Conservation (phyloP, 139 green algal species). For the Trebouxia sp. region DNA sequence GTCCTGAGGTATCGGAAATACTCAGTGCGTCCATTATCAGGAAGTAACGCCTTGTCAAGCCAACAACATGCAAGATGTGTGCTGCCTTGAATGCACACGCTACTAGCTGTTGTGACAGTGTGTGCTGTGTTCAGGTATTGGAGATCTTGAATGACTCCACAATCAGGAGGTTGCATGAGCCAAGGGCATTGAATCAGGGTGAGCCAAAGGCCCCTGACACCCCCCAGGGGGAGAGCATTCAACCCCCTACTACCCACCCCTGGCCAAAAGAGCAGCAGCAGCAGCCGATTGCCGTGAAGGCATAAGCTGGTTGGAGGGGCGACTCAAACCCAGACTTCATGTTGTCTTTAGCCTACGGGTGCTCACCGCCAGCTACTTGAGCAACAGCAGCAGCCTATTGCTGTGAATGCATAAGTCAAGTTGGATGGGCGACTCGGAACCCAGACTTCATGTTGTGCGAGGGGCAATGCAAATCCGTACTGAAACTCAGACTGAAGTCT, state of each 20-base stretch:
- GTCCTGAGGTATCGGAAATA: no score
- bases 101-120: not conserved
- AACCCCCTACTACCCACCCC: not conserved
- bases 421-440: no score
- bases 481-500: no score
- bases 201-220: slow-evolving; percentile 22
- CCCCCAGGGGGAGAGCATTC: not conserved
- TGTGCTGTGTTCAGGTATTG: slow-evolving; percentile 59
- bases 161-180: slow-evolving; percentile 40
- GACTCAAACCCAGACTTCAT: no score
- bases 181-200: slow-evolving; percentile 4
- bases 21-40: no score
- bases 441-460: no score
- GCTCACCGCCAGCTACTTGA: no score
- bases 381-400: no score
- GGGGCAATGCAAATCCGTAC: no score
- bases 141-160: slow-evolving; percentile 65
- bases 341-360: no score
- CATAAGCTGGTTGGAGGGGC: not conserved
- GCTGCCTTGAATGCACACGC: not conserved
- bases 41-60: slow-evolving; percentile 22
- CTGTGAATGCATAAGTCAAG: no score
- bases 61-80: no score
- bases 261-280: slow-evolving; percentile 4
- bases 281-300: not conserved